A percentile compares a stretch with the other conserved stretches of the same genome.
Evolutionary conservation across 2,329 filamentous ascomycete species (phyloP).

Genomic region (Fusarium avenaceum): DNA sequence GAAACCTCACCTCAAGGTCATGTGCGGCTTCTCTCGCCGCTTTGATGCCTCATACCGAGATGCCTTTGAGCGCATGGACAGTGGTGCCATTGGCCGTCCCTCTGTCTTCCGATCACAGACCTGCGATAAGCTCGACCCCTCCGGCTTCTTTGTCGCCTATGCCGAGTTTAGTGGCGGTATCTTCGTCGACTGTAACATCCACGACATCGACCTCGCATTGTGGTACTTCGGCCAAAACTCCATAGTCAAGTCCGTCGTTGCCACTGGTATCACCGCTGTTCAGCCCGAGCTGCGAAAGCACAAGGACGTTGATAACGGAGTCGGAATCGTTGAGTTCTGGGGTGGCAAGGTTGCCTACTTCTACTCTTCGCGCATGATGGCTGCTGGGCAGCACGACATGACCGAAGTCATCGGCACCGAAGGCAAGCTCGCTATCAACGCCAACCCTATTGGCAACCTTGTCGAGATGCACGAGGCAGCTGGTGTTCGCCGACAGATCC

Average conservation of each 20-base stretch:
- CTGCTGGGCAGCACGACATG: slow-evolving; percentile 75
- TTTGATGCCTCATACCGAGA: slow-evolving; percentile 77
- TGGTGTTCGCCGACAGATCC: slow-evolving; percentile 69
- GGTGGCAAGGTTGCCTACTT: slow-evolving; percentile 75
- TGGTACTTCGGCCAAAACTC: slow-evolving; percentile 54
- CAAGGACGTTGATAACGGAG: slow-evolving; percentile 52
- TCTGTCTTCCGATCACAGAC: slow-evolving; percentile 75
- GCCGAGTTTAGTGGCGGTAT: slow-evolving; percentile 75
- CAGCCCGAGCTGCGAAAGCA: slow-evolving; percentile 52
- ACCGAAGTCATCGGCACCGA: slow-evolving; percentile 77
- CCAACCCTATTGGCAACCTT: slow-evolving; percentile 67
- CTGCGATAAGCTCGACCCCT: slow-evolving; percentile 75
- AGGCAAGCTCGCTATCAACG: slow-evolving; percentile 73
- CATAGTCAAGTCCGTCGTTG: slow-evolving; percentile 51
- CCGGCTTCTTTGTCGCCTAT: slow-evolving; percentile 77
- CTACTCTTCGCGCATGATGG: slow-evolving; percentile 77
- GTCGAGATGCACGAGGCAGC: slow-evolving; percentile 67
- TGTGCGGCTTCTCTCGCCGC: slow-evolving; percentile 59
- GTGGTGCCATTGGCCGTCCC: slow-evolving; percentile 70
- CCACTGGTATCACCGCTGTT: slow-evolving; percentile 52
- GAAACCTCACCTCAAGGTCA: slow-evolving; percentile 73
- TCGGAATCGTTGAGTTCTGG: slow-evolving; percentile 75
- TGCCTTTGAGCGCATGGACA: slow-evolving; percentile 65
- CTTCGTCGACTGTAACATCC: slow-evolving; percentile 79
- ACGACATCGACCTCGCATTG: slow-evolving; percentile 68